These are phyloP conservation scores for Sporobolus alterniflorus DNA, from an alignment of 202 grass and related monocot species.

Conservation along the genomic window DNA sequence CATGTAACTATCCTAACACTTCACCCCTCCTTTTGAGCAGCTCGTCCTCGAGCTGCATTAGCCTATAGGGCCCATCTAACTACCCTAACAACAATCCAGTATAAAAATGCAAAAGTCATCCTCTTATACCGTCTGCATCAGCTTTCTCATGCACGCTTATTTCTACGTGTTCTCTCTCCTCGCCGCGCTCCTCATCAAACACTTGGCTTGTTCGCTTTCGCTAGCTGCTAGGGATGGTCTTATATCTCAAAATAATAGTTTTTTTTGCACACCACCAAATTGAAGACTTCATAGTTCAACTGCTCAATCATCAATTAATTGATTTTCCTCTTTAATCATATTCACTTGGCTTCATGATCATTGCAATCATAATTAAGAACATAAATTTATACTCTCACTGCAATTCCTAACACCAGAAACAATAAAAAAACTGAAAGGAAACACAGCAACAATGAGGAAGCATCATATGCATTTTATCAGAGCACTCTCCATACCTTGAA, in stretches of 20 bases:
- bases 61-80: too few relatives aligned
- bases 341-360: neutral
- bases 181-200: too few relatives aligned
- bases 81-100: neutral
- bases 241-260: neutral
- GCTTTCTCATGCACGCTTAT: too few relatives aligned
- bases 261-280: neutral
- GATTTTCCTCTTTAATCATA: neutral
- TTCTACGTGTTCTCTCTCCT: too few relatives aligned
- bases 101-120: neutral
- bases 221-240: too few relatives aligned
- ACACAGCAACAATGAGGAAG: neutral
- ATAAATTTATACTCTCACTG: neutral
- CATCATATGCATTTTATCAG: neutral
- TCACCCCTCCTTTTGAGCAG: too few relatives aligned
- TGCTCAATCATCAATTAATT: neutral
- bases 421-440: neutral
- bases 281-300: neutral
- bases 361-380: slow-evolving; percentile 17
- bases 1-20: too few relatives aligned
- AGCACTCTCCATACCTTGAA: slow-evolving; percentile 52
- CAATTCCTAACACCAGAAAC: neutral
- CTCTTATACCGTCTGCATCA: too few relatives aligned
- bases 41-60: too few relatives aligned
- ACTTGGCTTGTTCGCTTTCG: too few relatives aligned